Percentiles rank a stretch among this genome's conserved stretches.
Conservation (phyloP, 2,329 filamentous ascomycete species). For the Fusarium sp. region DNA sequence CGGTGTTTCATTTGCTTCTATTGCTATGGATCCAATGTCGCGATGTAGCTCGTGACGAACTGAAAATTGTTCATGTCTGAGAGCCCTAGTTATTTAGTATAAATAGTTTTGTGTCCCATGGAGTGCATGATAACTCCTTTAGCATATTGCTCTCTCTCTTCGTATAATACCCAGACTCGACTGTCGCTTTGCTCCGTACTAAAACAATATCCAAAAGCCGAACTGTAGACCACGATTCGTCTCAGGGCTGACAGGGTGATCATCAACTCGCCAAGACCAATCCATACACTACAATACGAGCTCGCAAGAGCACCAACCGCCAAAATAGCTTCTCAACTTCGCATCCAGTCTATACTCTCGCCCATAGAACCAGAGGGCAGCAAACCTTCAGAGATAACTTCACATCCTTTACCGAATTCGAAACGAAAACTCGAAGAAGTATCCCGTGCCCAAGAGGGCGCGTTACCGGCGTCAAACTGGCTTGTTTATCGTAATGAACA, state of each 20-base stretch:
- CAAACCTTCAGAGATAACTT: slow-evolving; percentile 46
- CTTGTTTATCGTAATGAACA: not conserved
- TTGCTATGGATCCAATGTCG: slow-evolving; percentile 1
- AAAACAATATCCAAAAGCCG: not conserved
- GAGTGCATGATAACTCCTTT: not conserved
- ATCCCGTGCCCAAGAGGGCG: not conserved
- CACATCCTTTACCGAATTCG: not conserved
- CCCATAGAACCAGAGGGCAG: slow-evolving; percentile 56
- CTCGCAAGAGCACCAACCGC: slow-evolving; percentile 52
- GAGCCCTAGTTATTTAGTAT: not conserved
- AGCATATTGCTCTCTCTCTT: too few species aligned
- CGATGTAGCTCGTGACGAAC: not conserved
- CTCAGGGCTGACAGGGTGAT: not conserved
- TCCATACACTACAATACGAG: not conserved
- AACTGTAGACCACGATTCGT: not conserved
- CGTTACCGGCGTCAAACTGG: not conserved
- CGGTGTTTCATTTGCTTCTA: slow-evolving; percentile 7
- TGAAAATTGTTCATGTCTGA: not conserved
- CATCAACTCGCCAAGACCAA: not conserved
- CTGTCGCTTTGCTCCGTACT: not conserved
- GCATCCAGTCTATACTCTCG: slow-evolving; percentile 64
- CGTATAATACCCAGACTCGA: not conserved
- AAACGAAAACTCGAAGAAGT: slow-evolving; percentile 13
- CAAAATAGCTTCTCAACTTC: slow-evolving; percentile 63
- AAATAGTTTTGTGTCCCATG: not conserved